phyloP scores from a whole-genome alignment of 306 rosid genomes.

The Casuarina equisetifolia region DNA sequence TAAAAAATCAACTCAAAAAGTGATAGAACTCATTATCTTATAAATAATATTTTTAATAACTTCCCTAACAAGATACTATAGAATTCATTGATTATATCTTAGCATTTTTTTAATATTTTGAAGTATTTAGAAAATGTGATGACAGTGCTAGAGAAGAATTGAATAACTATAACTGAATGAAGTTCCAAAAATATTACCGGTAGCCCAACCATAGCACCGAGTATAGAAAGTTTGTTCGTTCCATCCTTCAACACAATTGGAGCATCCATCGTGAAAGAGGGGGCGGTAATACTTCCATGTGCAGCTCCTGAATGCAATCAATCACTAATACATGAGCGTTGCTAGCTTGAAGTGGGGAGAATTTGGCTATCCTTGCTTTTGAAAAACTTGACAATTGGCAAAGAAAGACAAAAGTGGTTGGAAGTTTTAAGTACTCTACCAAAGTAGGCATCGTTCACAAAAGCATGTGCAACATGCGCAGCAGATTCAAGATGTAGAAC shows the following conservation, averaged over 20 bases:
- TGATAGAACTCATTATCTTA: background rate
- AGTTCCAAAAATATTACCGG: constrained; percentile 37
- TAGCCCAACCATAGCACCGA: constrained; percentile 69
- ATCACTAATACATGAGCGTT: no score
- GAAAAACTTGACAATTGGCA: no score
- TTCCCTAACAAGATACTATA: background rate
- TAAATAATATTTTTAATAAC: constrained; percentile 19
- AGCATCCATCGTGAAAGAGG: constrained; percentile 43
- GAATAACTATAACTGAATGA: background rate
- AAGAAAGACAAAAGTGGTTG: no score
- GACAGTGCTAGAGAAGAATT: no score
- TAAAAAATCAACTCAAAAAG: no score
- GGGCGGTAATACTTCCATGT: constrained; percentile 52
- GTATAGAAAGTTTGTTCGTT: constrained; percentile 55
- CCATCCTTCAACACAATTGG: constrained; percentile 46
- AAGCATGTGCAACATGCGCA: constrained; percentile 66
- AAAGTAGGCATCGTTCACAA: constrained; percentile 34
- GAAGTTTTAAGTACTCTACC: constrained; percentile 27
- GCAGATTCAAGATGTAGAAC: constrained; percentile 44
- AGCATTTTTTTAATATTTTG: background rate
- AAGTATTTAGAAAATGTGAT: background rate
- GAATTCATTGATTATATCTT: constrained; percentile 17
- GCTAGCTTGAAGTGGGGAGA: background rate
- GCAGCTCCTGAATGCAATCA: constrained; percentile 40
- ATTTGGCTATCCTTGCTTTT: background rate